Evolutionary conservation across 2,329 filamentous ascomycete genomes (phyloP).

Genomic region (Pyricularia sp.): DNA sequence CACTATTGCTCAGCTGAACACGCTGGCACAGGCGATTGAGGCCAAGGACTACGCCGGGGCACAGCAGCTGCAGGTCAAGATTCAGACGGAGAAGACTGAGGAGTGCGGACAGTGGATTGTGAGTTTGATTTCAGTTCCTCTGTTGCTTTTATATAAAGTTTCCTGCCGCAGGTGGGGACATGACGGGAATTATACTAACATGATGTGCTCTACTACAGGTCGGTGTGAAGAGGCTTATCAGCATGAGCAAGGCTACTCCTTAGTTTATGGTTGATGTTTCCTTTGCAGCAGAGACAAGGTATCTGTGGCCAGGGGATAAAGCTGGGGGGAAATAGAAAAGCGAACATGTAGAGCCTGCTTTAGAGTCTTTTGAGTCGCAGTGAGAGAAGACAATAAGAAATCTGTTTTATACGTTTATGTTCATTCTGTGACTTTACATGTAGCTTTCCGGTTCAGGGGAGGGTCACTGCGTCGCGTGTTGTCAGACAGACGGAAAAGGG

Average conservation of each 20-base stretch:
- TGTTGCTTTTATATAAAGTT: neutral
- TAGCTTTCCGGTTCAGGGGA: no score
- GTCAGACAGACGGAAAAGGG: no score
- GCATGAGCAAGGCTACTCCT: conserved; percentile 54
- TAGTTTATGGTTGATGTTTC: neutral
- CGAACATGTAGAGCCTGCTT: neutral
- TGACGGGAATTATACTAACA: neutral
- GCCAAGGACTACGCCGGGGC: conserved; percentile 61
- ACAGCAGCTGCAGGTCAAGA: conserved; percentile 60
- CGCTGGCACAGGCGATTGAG: conserved; percentile 58
- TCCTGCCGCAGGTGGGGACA: neutral
- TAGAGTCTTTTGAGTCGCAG: neutral
- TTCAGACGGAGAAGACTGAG: conserved; percentile 67
- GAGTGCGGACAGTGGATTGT: conserved; percentile 87
- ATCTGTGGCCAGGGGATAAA: neutral
- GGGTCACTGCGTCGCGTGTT: no score
- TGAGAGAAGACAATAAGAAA: neutral
- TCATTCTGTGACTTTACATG: neutral
- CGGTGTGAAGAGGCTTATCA: conserved; percentile 53
- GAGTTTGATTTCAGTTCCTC: conserved; percentile 24
- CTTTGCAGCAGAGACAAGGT: neutral
- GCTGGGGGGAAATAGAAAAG: neutral
- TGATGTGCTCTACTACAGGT: conserved; percentile 27
- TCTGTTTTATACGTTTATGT: neutral
- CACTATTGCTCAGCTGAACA: conserved; percentile 58